Evolutionary conservation across 129 eudicot genomes (phyloP).

Genomic region (Chrysanthemum lavandulifolium): DNA sequence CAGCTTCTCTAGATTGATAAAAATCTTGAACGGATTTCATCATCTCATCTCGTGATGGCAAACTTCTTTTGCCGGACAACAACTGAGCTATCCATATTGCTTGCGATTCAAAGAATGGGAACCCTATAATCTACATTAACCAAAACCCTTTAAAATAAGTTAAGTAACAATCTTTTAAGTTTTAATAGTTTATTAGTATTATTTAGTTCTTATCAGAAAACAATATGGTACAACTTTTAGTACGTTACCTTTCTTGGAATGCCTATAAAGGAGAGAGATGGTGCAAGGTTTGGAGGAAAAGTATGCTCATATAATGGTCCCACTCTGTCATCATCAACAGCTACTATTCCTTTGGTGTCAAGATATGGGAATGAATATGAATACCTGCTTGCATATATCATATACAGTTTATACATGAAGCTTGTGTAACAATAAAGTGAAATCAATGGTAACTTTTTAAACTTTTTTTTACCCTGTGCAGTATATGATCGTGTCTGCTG

Average conservation of each 20-base stretch:
- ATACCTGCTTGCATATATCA: constrained; percentile 62
- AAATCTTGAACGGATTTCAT: constrained; percentile 69
- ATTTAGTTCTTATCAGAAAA: constrained; percentile 19
- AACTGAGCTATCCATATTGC: constrained; percentile 86
- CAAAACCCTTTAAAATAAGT: constrained; percentile 20
- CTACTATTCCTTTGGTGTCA: constrained; percentile 87
- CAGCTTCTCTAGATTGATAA: constrained; percentile 62
- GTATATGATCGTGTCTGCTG: constrained; percentile 81
- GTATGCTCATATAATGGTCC: constrained; percentile 92
- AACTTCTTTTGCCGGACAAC: constrained; percentile 60
- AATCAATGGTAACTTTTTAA: not conserved
- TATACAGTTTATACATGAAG: constrained; percentile 7
- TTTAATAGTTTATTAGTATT: not conserved
- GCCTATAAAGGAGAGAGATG: constrained; percentile 88
- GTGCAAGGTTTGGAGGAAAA: constrained; percentile 89
- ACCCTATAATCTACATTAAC: constrained; percentile 61
- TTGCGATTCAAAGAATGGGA: constrained; percentile 97
- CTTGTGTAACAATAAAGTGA: constrained; percentile 9
- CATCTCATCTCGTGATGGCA: constrained; percentile 83
- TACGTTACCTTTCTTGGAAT: constrained; percentile 75
- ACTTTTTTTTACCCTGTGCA: constrained; percentile 74
- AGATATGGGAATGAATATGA: constrained; percentile 92
- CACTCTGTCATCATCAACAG: constrained; percentile 83
- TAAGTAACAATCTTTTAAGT: not conserved
- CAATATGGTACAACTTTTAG: constrained; percentile 8